Evolutionary conservation across 1,284 basidiomycete genomes (phyloP), one percentile per base, ranked within the genome.

Genomic region (Malassezia japonica): DNA sequence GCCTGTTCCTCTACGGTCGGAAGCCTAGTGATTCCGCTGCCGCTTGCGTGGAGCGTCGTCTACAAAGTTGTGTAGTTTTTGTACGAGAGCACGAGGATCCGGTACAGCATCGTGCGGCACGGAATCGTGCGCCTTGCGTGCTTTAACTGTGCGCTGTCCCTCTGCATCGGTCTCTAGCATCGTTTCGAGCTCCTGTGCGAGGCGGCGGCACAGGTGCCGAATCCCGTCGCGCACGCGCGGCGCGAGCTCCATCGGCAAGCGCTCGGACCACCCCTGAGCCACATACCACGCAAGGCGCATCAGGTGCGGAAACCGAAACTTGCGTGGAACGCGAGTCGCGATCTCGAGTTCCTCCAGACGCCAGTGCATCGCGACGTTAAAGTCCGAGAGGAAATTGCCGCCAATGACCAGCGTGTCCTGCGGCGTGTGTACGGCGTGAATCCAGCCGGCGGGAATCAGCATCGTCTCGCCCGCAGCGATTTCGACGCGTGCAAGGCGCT

Each of bases 391-490:
- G 34, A 59, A 98, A 74, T 98, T 98, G 32, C 92, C 92, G 2
- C 92, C 92, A 67, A 96, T 91, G 0, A 98, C 92, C 33, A 98
- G 78, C 2, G 90, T 86, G 71, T 96, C 89, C 36, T 79, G 75
- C 0, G 92, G 91, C 0, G 91, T 96, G 73, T 87, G 84, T 29
- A 98, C 92, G 16, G 89, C 87, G 70, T 98, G 92, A 56, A 96
- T 94, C 85, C 92, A 96, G 0, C 92, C 92, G 0, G 58, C 53
- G 0, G 63, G 61, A 56, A 76, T 70, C 50, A 77, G 40, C 87
- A 94, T 91, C 0, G 90, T 95, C 64, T 91, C 90, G 1, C 90
- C 90, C n/a, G 79, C 78, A 9, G 76, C 75, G 50, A 95, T 75
- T 43, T 84, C 83, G 8, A 92, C 84, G 68, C 86, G 89, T 65